Percentiles rank a stretch among this genome's conserved stretches.
phyloP scores from a whole-genome alignment of 2,329 filamentous ascomycete species.

The Exutisphaerella laricina region DNA sequence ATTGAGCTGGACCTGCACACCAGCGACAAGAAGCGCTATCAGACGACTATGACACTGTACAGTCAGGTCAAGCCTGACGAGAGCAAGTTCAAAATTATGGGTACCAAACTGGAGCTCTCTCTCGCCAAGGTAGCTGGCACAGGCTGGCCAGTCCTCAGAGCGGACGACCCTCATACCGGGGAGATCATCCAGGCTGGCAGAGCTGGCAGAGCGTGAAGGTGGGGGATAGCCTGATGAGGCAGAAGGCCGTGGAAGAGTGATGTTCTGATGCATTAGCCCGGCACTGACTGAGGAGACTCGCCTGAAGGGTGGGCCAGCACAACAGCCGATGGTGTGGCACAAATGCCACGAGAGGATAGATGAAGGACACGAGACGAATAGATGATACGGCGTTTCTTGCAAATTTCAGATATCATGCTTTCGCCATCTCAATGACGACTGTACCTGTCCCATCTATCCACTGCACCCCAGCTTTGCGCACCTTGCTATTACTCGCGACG shows the following conservation, averaged over 20 bases:
- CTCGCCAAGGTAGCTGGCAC: slow-evolving; percentile 67
- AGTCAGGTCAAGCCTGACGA: slow-evolving; percentile 68
- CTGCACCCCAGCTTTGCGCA: slow-evolving; percentile 52
- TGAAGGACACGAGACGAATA: too few species aligned
- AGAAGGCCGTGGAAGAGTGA: not conserved
- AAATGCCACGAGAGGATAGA: too few species aligned
- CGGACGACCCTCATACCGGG: slow-evolving; percentile 64
- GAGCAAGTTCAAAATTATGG: slow-evolving; percentile 73
- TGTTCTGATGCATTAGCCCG: slow-evolving; percentile 7
- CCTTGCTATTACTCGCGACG: slow-evolving; percentile 59
- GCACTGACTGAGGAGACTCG: slow-evolving; percentile 11
- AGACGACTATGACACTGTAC: slow-evolving; percentile 67
- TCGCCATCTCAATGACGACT: slow-evolving; percentile 49
- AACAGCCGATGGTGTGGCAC: too few species aligned
- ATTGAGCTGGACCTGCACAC: slow-evolving; percentile 81
- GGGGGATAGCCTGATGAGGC: too few species aligned
- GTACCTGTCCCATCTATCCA: slow-evolving; percentile 64
- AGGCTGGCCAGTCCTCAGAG: slow-evolving; percentile 80
- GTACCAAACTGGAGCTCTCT: slow-evolving; percentile 80
- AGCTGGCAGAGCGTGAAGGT: slow-evolving; percentile 53
- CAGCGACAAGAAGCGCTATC: slow-evolving; percentile 77
- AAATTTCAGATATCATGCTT: not conserved
- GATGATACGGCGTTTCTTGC: too few species aligned
- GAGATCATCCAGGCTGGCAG: slow-evolving; percentile 88
- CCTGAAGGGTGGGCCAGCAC: too few species aligned